Evolutionary conservation across 164 flowering plant genomes (phyloP).

Genomic region (Dillenia suffruticosa): DNA sequence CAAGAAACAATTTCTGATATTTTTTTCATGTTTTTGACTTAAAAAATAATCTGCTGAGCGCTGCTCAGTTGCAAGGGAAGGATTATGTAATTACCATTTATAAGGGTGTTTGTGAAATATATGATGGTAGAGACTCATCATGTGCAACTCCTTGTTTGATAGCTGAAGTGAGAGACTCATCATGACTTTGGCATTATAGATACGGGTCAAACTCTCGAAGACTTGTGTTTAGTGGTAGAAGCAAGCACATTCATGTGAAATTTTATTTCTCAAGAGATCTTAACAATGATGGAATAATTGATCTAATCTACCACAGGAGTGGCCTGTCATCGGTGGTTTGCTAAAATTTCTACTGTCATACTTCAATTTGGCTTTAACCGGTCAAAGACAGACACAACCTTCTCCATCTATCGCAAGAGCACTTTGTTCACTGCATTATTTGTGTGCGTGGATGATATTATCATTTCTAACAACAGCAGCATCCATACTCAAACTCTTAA

Average conservation of each 20-base stretch:
- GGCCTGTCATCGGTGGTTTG: background rate
- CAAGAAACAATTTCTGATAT: constrained; percentile 15
- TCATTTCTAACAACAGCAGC: background rate
- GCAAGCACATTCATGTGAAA: no score
- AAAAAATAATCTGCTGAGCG: background rate
- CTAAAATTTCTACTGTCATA: background rate
- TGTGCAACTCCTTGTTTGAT: constrained; percentile 2
- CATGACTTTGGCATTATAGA: constrained; percentile 3
- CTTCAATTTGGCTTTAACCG: background rate
- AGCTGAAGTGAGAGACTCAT: constrained; percentile 8
- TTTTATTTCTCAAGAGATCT: no score
- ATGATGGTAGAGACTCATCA: constrained; percentile 6
- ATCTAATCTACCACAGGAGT: no score
- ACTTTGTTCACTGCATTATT: background rate
- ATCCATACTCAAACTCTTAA: background rate
- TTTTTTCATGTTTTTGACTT: constrained; percentile 3
- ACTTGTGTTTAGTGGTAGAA: no score
- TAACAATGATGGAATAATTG: no score
- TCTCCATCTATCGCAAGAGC: background rate
- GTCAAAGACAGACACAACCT: background rate
- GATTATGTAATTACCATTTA: background rate
- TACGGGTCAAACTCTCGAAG: background rate
- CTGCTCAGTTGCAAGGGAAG: background rate
- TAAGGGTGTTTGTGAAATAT: constrained; percentile 4
- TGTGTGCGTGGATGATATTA: background rate